Percentiles rank a stretch among this genome's conserved stretches.
phyloP scores from a whole-genome alignment of 108 stramenopile genomes.

The Parmales sp. region DNA sequence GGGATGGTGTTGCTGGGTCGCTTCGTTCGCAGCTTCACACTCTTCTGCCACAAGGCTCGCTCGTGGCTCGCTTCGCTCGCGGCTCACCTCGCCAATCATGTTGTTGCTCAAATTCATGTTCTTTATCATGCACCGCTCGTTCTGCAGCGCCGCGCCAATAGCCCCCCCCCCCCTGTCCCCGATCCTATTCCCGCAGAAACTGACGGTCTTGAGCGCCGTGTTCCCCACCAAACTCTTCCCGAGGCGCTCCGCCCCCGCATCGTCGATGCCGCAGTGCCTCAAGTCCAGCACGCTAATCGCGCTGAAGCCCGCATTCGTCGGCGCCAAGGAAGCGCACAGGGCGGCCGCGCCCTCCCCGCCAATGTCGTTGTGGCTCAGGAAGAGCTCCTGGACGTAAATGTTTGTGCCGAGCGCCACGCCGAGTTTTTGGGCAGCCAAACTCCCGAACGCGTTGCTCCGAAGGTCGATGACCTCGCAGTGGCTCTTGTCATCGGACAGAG shows the following conservation, averaged over 20 bases:
- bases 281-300: background rate
- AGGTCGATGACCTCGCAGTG: background rate
- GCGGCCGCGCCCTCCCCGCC: background rate
- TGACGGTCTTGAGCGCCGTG: background rate
- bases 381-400: background rate
- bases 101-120: background rate
- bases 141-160: background rate
- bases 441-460: background rate
- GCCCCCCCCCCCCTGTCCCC: background rate
- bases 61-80: too few species aligned
- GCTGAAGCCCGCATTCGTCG: background rate
- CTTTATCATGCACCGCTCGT: conserved; percentile 2
- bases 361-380: background rate
- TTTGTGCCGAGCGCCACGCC: background rate
- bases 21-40: too few species aligned
- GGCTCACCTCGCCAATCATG: background rate
- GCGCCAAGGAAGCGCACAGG: background rate
- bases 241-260: background rate
- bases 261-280: conserved; percentile 12
- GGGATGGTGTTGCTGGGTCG: too few species aligned
- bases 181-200: background rate
- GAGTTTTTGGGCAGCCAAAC: background rate
- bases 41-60: too few species aligned
- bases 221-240: background rate
- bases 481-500: background rate